Evolutionary conservation across 2,329 filamentous ascomycete genomes (phyloP), one percentile per base, ranked within the genome.

Genomic region (Fusarium sp.): DNA sequence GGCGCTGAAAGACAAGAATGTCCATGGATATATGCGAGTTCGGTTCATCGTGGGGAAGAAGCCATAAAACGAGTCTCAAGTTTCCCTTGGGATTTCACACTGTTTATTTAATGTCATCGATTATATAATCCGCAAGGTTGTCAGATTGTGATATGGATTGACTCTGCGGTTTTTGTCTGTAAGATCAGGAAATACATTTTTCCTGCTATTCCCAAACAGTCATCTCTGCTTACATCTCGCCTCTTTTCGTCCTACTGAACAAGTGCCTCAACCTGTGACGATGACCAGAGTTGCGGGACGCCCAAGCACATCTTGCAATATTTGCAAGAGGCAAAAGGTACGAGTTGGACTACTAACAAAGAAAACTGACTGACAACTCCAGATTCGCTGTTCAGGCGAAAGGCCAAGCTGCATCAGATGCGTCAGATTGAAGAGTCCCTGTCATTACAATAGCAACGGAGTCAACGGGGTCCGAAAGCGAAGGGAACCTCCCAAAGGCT

Each of bases 251-350:
- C 21, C 21, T 21, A 21, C 21, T 21, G 21, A 21, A 21, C 21
- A 21, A 21, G 21, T 21, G 21, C 21, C 7, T 21, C 42, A 27
- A 8, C 12, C 3, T 7, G 18, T 32, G 4, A 20, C 23, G 1
- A 68, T 68, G 65, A 14, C 30, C 1, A 46, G 40, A 27, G 3
- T 28, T 2, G 48, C 56, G 0, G 70, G 71, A 3, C 66, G 70
- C 0, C 71, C 71, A 0, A 69, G 65, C 5, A 73, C 55, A 3
- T 71, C 71, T 1, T 73, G 71, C 1, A 25, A 40, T 4, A 21
- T 58, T 11, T 73, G 71, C n/a, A 73, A 65, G n/a, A 41, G 30
- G 5, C 71, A 72, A 43, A 73, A 73, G 58, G 68, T 69, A 12
- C 11, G 12, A 28, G 28, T 28, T 8, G 21, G 3, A 21, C 21